Conservation (phyloP, 441 rosid genomes). For the Eutrema salsugineum region DNA sequence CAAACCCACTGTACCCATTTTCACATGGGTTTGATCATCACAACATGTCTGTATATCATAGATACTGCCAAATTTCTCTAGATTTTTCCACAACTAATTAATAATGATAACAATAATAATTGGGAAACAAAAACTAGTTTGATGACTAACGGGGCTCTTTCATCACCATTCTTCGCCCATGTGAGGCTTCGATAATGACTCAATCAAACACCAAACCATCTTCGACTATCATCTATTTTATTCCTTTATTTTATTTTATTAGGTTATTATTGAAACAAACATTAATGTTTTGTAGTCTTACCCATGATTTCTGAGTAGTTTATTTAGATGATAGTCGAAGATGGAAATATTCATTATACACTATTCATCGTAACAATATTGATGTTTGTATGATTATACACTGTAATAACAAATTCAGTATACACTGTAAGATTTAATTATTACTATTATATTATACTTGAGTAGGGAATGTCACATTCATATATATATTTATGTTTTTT, state of each 20-base stretch:
- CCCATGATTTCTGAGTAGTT: constrained; percentile 21
- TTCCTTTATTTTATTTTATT: background rate
- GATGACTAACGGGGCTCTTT: constrained; percentile 32
- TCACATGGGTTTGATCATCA: constrained; percentile 42
- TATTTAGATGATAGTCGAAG: too few relatives aligned
- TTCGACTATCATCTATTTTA: constrained; percentile 16
- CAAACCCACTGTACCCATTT: constrained; percentile 48
- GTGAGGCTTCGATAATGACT: constrained; percentile 44
- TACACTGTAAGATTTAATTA: too few relatives aligned
- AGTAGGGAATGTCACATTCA: too few relatives aligned
- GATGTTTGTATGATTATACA: too few relatives aligned
- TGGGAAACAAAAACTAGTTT: constrained; percentile 11
- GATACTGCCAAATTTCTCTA: constrained; percentile 26
- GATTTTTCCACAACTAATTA: constrained; percentile 27
- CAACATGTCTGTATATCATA: constrained; percentile 22
- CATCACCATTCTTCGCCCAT: constrained; percentile 48
- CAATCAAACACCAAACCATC: constrained; percentile 26
- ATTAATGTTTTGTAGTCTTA: background rate
- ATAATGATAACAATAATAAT: constrained; percentile 18
- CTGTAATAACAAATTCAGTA: too few relatives aligned
- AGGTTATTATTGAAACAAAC: constrained; percentile 18
- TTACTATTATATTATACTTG: too few relatives aligned
- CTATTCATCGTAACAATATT: too few relatives aligned
- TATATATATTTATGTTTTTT: background rate
- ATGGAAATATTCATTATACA: too few relatives aligned